Percentiles rank a stretch among this genome's conserved stretches.
These are phyloP conservation scores for Leishmania tarentolae DNA, from an alignment of 208 protist genomes.

Conservation along the genomic window DNA sequence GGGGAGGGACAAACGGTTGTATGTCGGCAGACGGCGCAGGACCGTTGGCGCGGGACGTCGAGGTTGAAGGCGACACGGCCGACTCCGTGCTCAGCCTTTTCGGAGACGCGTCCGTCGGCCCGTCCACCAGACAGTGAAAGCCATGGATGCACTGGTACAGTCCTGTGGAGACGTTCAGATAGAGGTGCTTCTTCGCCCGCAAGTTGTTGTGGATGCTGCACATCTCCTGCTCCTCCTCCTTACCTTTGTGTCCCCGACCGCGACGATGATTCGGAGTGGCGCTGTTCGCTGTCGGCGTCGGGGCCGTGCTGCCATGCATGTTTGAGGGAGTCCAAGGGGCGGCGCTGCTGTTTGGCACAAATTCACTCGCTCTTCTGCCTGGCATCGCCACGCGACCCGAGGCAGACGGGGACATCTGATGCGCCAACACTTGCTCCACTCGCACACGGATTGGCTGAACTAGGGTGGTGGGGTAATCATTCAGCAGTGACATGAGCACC, in stretches of 20 bases:
- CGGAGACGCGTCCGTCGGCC: slow-evolving; percentile 28
- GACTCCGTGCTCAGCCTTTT: slow-evolving; percentile 1
- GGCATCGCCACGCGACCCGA: slow-evolving; percentile 14
- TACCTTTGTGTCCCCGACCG: slow-evolving; percentile 56
- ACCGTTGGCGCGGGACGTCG: slow-evolving; percentile 11
- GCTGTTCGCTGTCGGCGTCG: slow-evolving; percentile 35
- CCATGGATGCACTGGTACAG: slow-evolving; percentile 85
- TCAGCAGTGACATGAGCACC: slow-evolving; percentile 68
- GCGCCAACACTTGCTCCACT: slow-evolving; percentile 56
- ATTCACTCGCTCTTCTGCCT: slow-evolving; percentile 19
- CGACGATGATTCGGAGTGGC: slow-evolving; percentile 35
- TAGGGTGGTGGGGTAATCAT: slow-evolving; percentile 63
- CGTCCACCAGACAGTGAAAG: slow-evolving; percentile 89
- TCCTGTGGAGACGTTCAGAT: slow-evolving; percentile 66
- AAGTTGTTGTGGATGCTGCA: slow-evolving; percentile 84
- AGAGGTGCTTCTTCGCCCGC: slow-evolving; percentile 84
- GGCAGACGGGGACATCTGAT: slow-evolving; percentile 32
- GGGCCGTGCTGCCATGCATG: slow-evolving; percentile 20
- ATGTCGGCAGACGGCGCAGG: not conserved
- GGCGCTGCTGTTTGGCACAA: slow-evolving; percentile 39
- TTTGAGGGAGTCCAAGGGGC: slow-evolving; percentile 46
- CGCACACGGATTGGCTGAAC: slow-evolving; percentile 53
- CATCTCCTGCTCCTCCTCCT: slow-evolving; percentile 81
- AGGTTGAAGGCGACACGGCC: slow-evolving; percentile 6
- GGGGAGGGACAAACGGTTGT: not conserved